Evolutionary conservation across 495 filamentous ascomycete species (phyloP), one percentile per base, ranked within the genome.

Genomic region (Penicillium ochrochloron): DNA sequence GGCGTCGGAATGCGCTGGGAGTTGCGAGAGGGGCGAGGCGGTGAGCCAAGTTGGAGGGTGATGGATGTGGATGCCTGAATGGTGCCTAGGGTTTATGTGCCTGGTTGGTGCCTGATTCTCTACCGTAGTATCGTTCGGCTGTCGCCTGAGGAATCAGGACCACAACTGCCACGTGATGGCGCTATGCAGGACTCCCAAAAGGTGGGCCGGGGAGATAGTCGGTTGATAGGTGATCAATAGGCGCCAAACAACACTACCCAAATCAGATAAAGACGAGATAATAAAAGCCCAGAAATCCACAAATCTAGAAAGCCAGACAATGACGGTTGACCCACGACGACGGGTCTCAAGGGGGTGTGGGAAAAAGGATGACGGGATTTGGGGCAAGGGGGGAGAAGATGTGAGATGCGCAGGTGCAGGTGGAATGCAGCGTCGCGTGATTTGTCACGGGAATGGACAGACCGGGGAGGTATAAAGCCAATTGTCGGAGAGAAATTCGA

Each of bases 11-110:
- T 60, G 61, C 37, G 56, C 56, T 68, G 52, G 64, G 63, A 66
- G 64, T 44, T 69, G 69, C 63, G 66, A 69, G 71, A 73, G 70
- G 71, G 71, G 71, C 59, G 69, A 71, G 71, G 71, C 71, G 71
- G 71, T 74, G 70, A 74, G 51, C 17, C 17, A 7, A 14, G 46
- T 27, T 33, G 27, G 0, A 46, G 66, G 64, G 69, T 69, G 52
- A 61, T 7, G 23, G 11, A 31, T 55, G 29, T 31, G 5, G 35
- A 39, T 57, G 56, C 46, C 52, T 59, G 55, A 61, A 50, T 17
- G 50, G 50, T 27, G 21, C 54, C 29, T 57, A 11, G 10, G 15
- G 23, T n/a, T 54, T 15, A 11, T 17, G 25, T 54, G 51, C 51
- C 51, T 54, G 51, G n/a, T 25, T n/a, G 19, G 21, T 41, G 55